Percentiles rank a stretch among this genome's conserved stretches.
phyloP scores from a whole-genome alignment of 148 eudicot species.

The Beta vulgaris region DNA sequence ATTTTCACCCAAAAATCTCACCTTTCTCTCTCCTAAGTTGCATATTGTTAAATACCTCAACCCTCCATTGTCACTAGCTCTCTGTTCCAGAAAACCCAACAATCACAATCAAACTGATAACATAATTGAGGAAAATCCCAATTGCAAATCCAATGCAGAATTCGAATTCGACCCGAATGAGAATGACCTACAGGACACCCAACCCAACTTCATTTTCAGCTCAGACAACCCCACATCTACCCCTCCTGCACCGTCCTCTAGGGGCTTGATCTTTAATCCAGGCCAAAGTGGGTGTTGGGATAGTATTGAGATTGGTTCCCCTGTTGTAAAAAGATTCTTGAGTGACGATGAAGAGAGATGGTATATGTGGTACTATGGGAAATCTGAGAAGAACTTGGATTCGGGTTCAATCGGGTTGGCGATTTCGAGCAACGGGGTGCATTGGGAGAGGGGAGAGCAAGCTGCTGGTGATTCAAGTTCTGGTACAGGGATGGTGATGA shows the following conservation, averaged over 20 bases:
- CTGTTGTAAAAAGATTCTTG: slow-evolving; percentile 77
- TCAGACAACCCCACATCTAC: slow-evolving; percentile 22
- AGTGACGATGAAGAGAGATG: slow-evolving; percentile 89
- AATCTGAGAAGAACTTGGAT: slow-evolving; percentile 31
- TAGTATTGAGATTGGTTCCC: slow-evolving; percentile 62
- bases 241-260: slow-evolving; percentile 33
- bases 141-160: slow-evolving; percentile 6
- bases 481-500: slow-evolving; percentile 65
- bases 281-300: slow-evolving; percentile 70
- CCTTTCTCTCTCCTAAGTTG: slow-evolving; percentile 16
- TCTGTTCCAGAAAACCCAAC: slow-evolving; percentile 51
- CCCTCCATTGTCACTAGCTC: slow-evolving; percentile 30
- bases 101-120: slow-evolving; percentile 33
- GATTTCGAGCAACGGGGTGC: slow-evolving; percentile 77
- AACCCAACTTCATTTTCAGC: slow-evolving; percentile 26
- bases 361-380: slow-evolving; percentile 89
- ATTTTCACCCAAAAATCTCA: slow-evolving; percentile 18
- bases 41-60: slow-evolving; percentile 18
- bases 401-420: slow-evolving; percentile 63
- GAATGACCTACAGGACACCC: slow-evolving; percentile 7
- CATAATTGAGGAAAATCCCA: slow-evolving; percentile 30
- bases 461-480: slow-evolving; percentile 32
- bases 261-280: slow-evolving; percentile 69
- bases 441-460: slow-evolving; percentile 70
- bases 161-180: slow-evolving; percentile 2